phyloP scores from a whole-genome alignment of 2,329 filamentous ascomycete species.

The Exophiala alcalophila region DNA sequence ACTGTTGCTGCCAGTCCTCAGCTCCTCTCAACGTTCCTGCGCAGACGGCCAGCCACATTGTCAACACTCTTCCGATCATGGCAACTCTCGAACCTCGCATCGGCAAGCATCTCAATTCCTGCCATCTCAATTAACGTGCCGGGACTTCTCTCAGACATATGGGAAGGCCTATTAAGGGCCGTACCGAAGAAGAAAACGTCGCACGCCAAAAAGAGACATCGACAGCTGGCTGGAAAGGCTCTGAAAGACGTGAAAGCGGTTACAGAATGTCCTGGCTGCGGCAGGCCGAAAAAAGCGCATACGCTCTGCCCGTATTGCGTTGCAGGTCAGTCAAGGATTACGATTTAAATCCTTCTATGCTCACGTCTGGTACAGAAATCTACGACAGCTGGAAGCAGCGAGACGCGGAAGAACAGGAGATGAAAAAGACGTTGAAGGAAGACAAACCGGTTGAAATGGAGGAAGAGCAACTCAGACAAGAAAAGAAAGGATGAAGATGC shows the following conservation, averaged over 20 bases:
- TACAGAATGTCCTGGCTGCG: constrained; percentile 87
- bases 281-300: constrained; percentile 82
- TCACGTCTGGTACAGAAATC: constrained; percentile 16
- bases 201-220: constrained; percentile 87
- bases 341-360: neutral
- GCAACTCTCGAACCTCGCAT: constrained; percentile 50
- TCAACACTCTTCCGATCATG: constrained; percentile 37
- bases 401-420: constrained; percentile 15
- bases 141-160: constrained; percentile 73
- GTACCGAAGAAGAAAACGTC: constrained; percentile 99
- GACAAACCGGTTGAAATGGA: neutral
- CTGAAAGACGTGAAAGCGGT: constrained; percentile 84
- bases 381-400: constrained; percentile 21
- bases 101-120: constrained; percentile 58
- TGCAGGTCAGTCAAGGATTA: constrained; percentile 55
- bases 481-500: neutral
- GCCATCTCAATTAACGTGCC: constrained; percentile 61
- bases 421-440: neutral
- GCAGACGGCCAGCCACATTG: constrained; percentile 22
- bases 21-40: constrained; percentile 23
- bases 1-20: constrained; percentile 30
- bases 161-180: constrained; percentile 86
- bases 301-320: constrained; percentile 84
- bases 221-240: constrained; percentile 93
- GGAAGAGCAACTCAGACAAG: constrained; percentile 2